Evolutionary conservation across 257 asterid species (phyloP), one percentile per base, ranked within the genome.

Genomic region (Jaltomata sinuosa): DNA sequence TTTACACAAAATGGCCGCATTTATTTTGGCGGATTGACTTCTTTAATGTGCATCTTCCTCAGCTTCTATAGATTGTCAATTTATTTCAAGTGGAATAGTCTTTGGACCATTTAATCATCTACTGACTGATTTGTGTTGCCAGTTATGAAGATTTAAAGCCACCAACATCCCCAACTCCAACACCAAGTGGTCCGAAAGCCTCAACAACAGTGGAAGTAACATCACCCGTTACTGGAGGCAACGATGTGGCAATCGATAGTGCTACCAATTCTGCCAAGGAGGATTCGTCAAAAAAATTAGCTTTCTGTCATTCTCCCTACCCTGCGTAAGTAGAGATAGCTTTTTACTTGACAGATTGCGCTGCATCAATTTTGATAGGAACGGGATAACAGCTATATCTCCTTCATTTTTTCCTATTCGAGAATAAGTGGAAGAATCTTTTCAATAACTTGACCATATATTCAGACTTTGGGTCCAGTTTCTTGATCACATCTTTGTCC

Each of bases 61-160:
- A 61, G 69, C 11, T 61, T 61, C 38, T 61, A 59, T 11, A 4
- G 69, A 61, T 25, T 11, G 19, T n/a, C 67, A 14, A 25, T 14
- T 62, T 27, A 12, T 36, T 62, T 27, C 40, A 5, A 62, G 40
- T 29, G 38, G 10, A 62, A 29, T 62, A 27, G 21, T 27, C 29
- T 16, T 21, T 57, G 31, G 61, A 53, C 72, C 27, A 82, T 14
- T 72, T 47, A 57, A 71, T 86, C 19, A 49, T 80, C 72, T 71
- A 83, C 32, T 25, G 27, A 59, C 76, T 79, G 82, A 40, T 83
- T 84, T 87, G 31, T 84, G 15, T 84, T 83, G 57, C 68, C 89
- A 93, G 93, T 72, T 93, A 93, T 67, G 94, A 91, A 86, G 94
- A 90, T 88, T 88, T 91, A 87, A 93, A 91, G 89, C 97, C 97